These are phyloP conservation scores for Anthostomella pinea DNA, from an alignment of 2,329 filamentous ascomycete genomes.

Conservation along the genomic window DNA sequence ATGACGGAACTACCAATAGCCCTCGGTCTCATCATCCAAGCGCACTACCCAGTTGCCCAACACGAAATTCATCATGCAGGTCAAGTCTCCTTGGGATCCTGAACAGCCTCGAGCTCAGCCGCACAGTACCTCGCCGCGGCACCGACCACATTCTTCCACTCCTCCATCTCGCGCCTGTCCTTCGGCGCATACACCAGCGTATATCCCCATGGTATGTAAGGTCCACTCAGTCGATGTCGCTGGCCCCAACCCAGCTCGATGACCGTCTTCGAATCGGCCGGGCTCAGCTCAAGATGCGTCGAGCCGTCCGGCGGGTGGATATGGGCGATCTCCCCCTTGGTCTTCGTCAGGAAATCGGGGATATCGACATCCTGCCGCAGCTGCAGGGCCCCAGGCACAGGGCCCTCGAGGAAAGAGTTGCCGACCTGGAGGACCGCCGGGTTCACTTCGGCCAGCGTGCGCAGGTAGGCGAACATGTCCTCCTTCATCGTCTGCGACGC, in stretches of 20 bases:
- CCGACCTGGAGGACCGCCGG: not conserved
- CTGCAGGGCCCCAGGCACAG: not conserved
- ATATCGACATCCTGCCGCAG: not conserved
- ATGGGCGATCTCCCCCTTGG: constrained; percentile 6
- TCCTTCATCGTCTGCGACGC: not conserved
- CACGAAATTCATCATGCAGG: too few relatives aligned
- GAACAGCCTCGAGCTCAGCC: too few relatives aligned
- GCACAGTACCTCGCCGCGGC: too few relatives aligned
- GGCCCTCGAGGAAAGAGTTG: not conserved
- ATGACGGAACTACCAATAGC: too few relatives aligned
- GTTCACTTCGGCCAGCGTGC: not conserved
- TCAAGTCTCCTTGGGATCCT: too few relatives aligned
- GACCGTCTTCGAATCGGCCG: constrained; percentile 34
- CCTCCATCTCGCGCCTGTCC: constrained; percentile 32
- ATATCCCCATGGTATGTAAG: constrained; percentile 31
- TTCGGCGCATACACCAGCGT: constrained; percentile 40
- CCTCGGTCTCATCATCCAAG: too few relatives aligned
- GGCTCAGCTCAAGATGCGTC: constrained; percentile 34
- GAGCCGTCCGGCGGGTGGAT: not conserved
- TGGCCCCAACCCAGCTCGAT: constrained; percentile 38
- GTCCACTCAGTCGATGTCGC: constrained; percentile 33
- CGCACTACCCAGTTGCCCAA: too few relatives aligned
- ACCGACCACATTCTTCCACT: constrained; percentile 20
- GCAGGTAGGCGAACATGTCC: not conserved
- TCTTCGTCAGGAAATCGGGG: not conserved